Base-by-base conservation (phyloP, 208 protist genomes). In the Trichomonas tenax region DNA sequence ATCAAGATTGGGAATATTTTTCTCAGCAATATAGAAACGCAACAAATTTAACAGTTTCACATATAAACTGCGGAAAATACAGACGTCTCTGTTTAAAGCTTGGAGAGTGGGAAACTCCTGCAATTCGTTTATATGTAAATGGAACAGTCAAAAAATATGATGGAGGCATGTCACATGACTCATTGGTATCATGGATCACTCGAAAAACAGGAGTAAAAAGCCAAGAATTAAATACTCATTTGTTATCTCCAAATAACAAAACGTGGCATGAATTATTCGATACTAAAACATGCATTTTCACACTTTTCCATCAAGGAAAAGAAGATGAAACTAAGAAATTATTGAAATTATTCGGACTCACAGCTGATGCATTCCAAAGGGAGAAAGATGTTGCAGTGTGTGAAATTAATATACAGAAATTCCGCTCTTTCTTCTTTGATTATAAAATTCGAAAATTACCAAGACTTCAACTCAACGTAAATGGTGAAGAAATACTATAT, bases 101-200 rank as follows among this genome's bases (percentile, higher is more conserved):
- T 15, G 31, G 8, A 38, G 40, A 14, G 9, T 93, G 44, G 44
- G 86, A 93, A 34, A 11, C 44, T 36, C 86, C 86, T 38, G 23
- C 45, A 34, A 31, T 93, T 93, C 86, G 44, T 44, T 51, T 93
- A 51, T 93, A 58, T 51, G 46, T 93, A 4, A 93, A 93, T 38
- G 46, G 46, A 36, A 48, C 9, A 51, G 44, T 93, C 8, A 14
- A 48, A 36, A 41, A 38, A 51, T 93, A 93, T 51, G 40, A 93
- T 38, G 86, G 86, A 17, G 86, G 86, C 0, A 93, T 93, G 86
- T 93, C 86, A 93, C 45, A 93, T 36, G 86, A 93, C n/a, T 93
- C 86, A 26, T 26, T 93, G 15, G 17, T 0, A 17, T 11, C 41
- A 51, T 93, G 86, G 86, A 4, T 44, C 15, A 9, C 14, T 38